Percentiles rank a stretch among this genome's conserved stretches.
Evolutionary conservation across 192 early-diverging fungal genomes (phyloP).

Genomic region (Piromyces finnis): DNA sequence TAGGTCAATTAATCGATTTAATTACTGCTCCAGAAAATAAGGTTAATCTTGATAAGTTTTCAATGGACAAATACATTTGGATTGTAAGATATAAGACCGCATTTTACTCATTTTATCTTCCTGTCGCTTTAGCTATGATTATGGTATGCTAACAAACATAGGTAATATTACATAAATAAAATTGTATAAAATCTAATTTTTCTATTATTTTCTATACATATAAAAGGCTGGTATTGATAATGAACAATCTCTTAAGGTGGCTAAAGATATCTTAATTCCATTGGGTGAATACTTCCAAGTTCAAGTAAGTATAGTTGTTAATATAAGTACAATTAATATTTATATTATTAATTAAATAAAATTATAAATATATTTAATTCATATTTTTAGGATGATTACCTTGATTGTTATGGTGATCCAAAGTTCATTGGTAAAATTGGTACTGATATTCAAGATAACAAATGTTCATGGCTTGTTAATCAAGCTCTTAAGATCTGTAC

Average conservation of each 20-base stretch:
- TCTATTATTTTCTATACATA: too few relatives aligned
- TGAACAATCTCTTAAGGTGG: slow-evolving; percentile 62
- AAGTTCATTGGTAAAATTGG: slow-evolving; percentile 93
- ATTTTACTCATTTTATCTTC: slow-evolving; percentile 98
- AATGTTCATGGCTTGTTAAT: slow-evolving; percentile 96
- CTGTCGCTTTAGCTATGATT: slow-evolving; percentile 82
- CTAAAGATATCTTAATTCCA: slow-evolving; percentile 72
- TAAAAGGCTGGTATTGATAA: slow-evolving; percentile 50
- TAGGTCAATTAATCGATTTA: slow-evolving; percentile 93
- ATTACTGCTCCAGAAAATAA: slow-evolving; percentile 95
- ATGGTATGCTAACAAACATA: slow-evolving; percentile 24
- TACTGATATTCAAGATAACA: slow-evolving; percentile 99
- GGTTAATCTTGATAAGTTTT: slow-evolving; percentile 81
- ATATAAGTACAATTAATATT: too few relatives aligned
- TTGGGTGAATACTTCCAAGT: slow-evolving; percentile 98
- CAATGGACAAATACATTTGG: slow-evolving; percentile 79
- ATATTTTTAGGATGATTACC: slow-evolving; percentile 58
- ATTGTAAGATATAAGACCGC: slow-evolving; percentile 98
- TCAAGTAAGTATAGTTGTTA: slow-evolving; percentile 19
- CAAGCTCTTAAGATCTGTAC: slow-evolving; percentile 61
- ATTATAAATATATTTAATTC: too few relatives aligned
- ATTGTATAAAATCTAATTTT: too few relatives aligned
- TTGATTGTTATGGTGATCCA: slow-evolving; percentile 85
- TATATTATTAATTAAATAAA: too few relatives aligned
- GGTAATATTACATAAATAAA: too few relatives aligned